Evolutionary conservation across 2,329 filamentous ascomycete species (phyloP), one percentile per base, ranked within the genome.

Genomic region (Allantophomopsis lycopodina): DNA sequence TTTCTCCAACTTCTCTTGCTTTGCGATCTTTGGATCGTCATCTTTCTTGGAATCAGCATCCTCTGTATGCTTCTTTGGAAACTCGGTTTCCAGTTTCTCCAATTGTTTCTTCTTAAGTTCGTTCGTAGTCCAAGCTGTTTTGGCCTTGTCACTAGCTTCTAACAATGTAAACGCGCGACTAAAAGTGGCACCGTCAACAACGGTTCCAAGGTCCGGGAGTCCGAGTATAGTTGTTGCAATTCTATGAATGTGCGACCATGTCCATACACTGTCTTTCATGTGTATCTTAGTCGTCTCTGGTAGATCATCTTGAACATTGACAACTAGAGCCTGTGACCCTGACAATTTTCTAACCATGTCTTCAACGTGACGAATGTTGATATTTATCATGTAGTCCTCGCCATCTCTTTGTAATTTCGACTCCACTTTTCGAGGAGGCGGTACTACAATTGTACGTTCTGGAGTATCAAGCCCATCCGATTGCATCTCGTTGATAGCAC

Each of bases 331-430:
- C 14, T 36, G 20, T 7, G 45, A 36, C 13, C 48, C 35, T 11
- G 44, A 47, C 16, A 50, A 50, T 41, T 50, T 57, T 38, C 32
- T 36, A 37, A 83, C 61, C 73, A 82, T 79, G 41, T 71, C 68
- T 48, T 73, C 68, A 2, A 83, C 60, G 54, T 83, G 76, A 10
- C 76, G 65, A 41, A 79, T 61, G 48, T 84, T 83, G 46, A 82
- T 74, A 30, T 65, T 65, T 39, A 61, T 52, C 23, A 64, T 68
- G 17, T 66, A 60, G 40, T 55, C 57, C 45, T 62, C 67, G 38
- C 65, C 60, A 41, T 73, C 69, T 35, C 62, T 55, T n/a, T 60
- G 51, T 35, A 73, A 64, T 8, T 58, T 55, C 12, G 57, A 51
- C 18, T 64, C 60, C 12, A 60, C 54, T 7, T 48, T 47, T 14